Conservation (phyloP, 345 rosid genomes). For the Garcia nutans region DNA sequence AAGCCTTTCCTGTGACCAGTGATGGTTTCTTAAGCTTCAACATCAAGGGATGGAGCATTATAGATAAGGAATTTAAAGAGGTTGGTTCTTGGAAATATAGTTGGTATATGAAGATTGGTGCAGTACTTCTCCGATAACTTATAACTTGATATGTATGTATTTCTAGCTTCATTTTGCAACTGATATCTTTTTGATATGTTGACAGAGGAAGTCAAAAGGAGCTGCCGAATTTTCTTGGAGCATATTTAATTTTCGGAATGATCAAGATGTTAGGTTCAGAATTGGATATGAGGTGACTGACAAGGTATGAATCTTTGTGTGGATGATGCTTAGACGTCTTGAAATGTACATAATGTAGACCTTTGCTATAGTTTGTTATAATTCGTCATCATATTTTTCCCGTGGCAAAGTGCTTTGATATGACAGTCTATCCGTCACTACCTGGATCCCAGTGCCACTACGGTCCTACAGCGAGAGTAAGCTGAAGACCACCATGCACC, state of each 20-base stretch:
- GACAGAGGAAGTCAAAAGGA: slow-evolving; percentile 74
- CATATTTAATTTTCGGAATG: slow-evolving; percentile 63
- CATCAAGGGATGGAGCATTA: slow-evolving; percentile 66
- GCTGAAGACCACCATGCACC: too few relatives aligned
- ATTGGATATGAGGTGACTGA: slow-evolving; percentile 71
- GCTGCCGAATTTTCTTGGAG: slow-evolving; percentile 86
- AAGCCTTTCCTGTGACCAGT: slow-evolving; percentile 58
- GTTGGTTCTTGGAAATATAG: slow-evolving; percentile 28
- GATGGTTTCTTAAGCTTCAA: slow-evolving; percentile 54
- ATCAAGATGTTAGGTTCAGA: slow-evolving; percentile 80
- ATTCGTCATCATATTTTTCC: not conserved
- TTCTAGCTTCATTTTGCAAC: not conserved
- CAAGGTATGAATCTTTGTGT: slow-evolving; percentile 45
- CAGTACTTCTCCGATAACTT: not conserved
- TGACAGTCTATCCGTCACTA: too few relatives aligned
- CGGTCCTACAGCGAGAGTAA: too few relatives aligned
- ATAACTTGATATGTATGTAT: not conserved
- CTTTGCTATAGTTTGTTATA: not conserved
- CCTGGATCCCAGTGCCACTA: too few relatives aligned
- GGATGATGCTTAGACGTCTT: not conserved
- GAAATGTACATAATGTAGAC: not conserved
- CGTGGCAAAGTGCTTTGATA: not conserved
- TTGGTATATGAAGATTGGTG: not conserved
- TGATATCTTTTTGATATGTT: slow-evolving; percentile 10
- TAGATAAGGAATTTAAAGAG: slow-evolving; percentile 73